Base-by-base conservation (phyloP, 768 basidiomycete species). In the Suillus plorans region DNA sequence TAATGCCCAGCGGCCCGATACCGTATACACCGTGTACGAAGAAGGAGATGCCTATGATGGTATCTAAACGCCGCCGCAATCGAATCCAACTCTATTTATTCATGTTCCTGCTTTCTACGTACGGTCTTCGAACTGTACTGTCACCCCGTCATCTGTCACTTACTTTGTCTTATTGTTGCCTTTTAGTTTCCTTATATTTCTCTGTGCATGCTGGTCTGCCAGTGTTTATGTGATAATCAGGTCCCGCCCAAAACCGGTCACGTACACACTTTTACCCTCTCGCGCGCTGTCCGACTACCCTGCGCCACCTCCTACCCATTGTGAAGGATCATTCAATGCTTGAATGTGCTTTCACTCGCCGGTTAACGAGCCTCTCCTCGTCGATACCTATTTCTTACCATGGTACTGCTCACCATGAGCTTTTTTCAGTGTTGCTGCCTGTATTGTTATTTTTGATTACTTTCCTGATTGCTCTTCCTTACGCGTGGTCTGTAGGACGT, bases 31-130 rank as follows among this genome's bases (percentile, higher is more conserved):
- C 52, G 44, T 81, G 62, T 91, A 90, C 68, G 82, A 87, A 67
- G 82, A 84, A 41, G 85, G 86, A 36, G 89, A 91, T 67, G 88
- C 86, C 55, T 91, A 91, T 68, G 87, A 83, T 31, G 90, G 89
- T 37, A 84, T 91, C 72, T 90, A 77, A 82, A 53, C 61, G 34
- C 22, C 14, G 22, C 39, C 36, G 14, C 52, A 42, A 18, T 14
- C 53, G 16, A 16, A 28, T 9, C 3, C 55, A 18, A 22, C n/a
- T 42, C 41, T 61, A 49, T 68, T 66, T 57, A 60, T 59, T 63
- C 60, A 53, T 37, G 50, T 68, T 65, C 68, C 52, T 66, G 31
- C 45, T 67, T 60, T 66, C 41, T 47, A 59, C 64, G 37, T 31
- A 37, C 10, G 36, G 59, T 64, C 55, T 34, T 44, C 58, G 55